Evolutionary conservation across 208 protist species (phyloP), one percentile per base, ranked within the genome.

Genomic region (Crithidia sp.): DNA sequence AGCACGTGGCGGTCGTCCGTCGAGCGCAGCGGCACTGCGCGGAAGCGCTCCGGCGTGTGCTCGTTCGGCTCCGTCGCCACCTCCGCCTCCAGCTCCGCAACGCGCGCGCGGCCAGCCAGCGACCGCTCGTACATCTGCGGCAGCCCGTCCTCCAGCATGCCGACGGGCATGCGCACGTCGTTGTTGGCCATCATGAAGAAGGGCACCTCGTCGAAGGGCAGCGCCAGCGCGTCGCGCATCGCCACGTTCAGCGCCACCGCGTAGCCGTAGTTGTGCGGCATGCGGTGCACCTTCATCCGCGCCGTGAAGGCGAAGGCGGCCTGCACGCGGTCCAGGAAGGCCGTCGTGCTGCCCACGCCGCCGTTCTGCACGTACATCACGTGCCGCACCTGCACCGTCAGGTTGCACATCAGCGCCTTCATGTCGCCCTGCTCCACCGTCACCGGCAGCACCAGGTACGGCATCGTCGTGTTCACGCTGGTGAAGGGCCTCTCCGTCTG

Each of bases 221-320:
- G 8, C 28, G 19, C 47, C 71, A 82, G 49, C 60, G 77, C 77
- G 36, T 76, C 66, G 49, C 57, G 58, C 44, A 82, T 37, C 58
- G 63, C 77, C 12, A 72, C 49, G 56, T 82, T 82, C 47, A 74
- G 65, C 14, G 57, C 57, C 14, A 53, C 52, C 39, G 69, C 50
- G 65, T 62, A 69, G 44, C 77, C 71, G 40, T 60, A 61, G 41
- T 68, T 67, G 49, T 67, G 39, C 41, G 62, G 60, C 39, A 74
- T 61, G 43, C 57, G 74, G 44, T 40, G 57, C 67, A 87, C 64
- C 45, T 76, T 66, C 28, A 87, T 67, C 9, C 81, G 81, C 28
- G 63, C 54, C 45, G 70, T 79, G 68, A 69, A 76, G 37, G 67
- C 63, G 41, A 84, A 88, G 63, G 57, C 50, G 6, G 13, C 39